Base-by-base conservation (phyloP, 768 basidiomycete genomes). In the Boletus huronensis region DNA sequence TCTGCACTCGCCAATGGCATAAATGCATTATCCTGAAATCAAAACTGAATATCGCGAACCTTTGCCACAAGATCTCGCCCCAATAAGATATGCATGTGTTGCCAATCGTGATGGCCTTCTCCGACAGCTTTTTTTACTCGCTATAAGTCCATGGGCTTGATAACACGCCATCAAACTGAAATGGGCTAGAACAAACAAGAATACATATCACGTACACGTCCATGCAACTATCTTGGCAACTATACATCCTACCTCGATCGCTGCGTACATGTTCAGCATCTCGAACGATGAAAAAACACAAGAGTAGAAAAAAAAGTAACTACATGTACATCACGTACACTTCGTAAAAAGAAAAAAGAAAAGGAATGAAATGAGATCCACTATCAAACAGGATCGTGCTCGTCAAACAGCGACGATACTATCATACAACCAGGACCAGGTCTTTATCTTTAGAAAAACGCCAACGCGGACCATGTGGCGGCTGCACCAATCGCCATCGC, bases 381-480 rank as follows among this genome's bases (percentile, higher is more conserved):
- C 14, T 19, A n/a, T 31, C 35, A 34, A 34, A 11, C 35, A 29
- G 16, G 9, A n/a, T 28, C 21, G 44, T 23, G 29, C 36, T 32
- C 32, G 34, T 44, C 17, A 14, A 19, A 3, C 9, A 8, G 29
- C n/a, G 23, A 57, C 34, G 43, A 25, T 25, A 25, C 23, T 21
- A 16, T 32, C 19, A 49, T 38, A n/a, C 38, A 35, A 52, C n/a
- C 46, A 31, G 31, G 1, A n/a, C 6, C n/a, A 17, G 28, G 34
- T 28, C n/a, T 36, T 40, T 25, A 23, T 40, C 48, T 41, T 77
- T 62, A 86, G 57, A 73, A 75, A 68, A 84, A 90, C 1, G 88
- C 88, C 53, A 90, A 69, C 25, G 85, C 85, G 17, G 83, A 81
- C 88, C 88, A 90, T 3, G 87, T 79, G 3, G 82, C 83, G 13